Percentiles rank a stretch among this genome's conserved stretches.
These are phyloP conservation scores for Penicillium polonicum DNA, from an alignment of 2,329 filamentous ascomycete species.

Conservation along the genomic window DNA sequence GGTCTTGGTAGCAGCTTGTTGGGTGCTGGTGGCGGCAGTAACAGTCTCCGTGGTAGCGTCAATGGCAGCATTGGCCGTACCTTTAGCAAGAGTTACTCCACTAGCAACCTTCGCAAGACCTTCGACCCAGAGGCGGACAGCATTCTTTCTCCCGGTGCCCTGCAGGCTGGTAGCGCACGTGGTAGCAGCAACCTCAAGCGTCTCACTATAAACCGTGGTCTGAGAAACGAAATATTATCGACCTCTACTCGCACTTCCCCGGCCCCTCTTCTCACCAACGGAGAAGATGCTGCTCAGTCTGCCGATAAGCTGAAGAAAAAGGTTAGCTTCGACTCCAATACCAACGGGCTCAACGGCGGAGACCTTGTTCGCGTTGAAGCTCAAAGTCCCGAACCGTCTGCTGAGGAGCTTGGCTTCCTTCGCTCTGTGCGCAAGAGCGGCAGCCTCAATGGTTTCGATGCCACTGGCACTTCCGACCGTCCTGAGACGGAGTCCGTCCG, in stretches of 20 bases:
- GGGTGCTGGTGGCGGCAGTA: constrained; percentile 33
- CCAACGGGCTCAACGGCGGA: constrained; percentile 44
- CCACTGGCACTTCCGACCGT: constrained; percentile 20
- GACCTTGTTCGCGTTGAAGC: constrained; percentile 55
- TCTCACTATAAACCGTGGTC: constrained; percentile 83
- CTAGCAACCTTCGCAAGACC: constrained; percentile 78
- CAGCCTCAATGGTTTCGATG: constrained; percentile 47
- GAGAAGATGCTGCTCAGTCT: constrained; percentile 41
- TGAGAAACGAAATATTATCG: constrained; percentile 66
- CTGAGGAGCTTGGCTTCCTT: constrained; percentile 60
- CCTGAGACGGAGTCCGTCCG: constrained; percentile 70
- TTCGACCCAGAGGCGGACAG: constrained; percentile 77
- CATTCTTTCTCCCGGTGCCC: constrained; percentile 79
- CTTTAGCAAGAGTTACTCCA: constrained; percentile 83
- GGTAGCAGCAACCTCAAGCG: constrained; percentile 76
- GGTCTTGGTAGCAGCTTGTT: constrained; percentile 63
- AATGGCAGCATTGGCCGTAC: constrained; percentile 64
- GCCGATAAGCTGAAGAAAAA: constrained; percentile 62
- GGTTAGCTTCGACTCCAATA: constrained; percentile 83
- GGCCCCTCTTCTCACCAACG: constrained; percentile 32
- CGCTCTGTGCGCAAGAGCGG: constrained; percentile 54
- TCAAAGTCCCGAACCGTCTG: constrained; percentile 52
- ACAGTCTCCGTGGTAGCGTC: constrained; percentile 38
- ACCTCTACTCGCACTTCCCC: constrained; percentile 35
- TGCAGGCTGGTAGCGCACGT: constrained; percentile 67